Percentiles rank a stretch among this genome's conserved stretches.
These are phyloP conservation scores for Nannochloropsis granulata DNA, from an alignment of 108 stramenopile genomes.

Conservation along the genomic window DNA sequence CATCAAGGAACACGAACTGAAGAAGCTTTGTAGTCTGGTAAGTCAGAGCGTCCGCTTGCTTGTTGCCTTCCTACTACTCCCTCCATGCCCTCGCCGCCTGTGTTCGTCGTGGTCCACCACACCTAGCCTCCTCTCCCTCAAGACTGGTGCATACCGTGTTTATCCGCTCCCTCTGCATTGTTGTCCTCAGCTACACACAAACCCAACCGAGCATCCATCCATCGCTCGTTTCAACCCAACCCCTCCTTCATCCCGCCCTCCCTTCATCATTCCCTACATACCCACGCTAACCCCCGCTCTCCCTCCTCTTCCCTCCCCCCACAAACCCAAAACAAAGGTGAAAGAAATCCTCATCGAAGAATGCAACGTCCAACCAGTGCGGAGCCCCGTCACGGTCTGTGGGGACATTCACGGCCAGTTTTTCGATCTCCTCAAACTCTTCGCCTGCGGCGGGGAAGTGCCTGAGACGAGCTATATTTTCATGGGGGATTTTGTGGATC, in stretches of 20 bases:
- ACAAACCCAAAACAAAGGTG: conserved; percentile 11
- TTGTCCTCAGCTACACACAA: too few relatives aligned
- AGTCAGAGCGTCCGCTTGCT: neutral
- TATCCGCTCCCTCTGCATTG: neutral
- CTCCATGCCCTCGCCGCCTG: neutral
- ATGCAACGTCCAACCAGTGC: conserved; percentile 37
- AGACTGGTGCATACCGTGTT: neutral
- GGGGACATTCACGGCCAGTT: conserved; percentile 44
- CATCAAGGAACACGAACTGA: conserved; percentile 21
- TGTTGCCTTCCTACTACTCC: neutral
- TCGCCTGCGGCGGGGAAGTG: conserved; percentile 26
- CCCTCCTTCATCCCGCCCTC: too few relatives aligned
- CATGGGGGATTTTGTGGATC: conserved; percentile 41
- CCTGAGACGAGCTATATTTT: conserved; percentile 38
- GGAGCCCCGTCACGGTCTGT: conserved; percentile 36
- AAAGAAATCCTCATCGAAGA: conserved; percentile 38
- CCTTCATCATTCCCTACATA: too few relatives aligned
- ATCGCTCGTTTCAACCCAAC: too few relatives aligned
- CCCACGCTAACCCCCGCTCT: too few relatives aligned
- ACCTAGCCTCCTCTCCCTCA: too few relatives aligned
- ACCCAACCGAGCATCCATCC: too few relatives aligned
- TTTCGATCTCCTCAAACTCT: conserved; percentile 35
- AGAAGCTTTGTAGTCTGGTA: conserved; percentile 18
- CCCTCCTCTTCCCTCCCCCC: neutral
- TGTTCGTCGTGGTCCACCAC: too few relatives aligned